phyloP scores from a whole-genome alignment of 140 eudicot species.

The Flaveria floridana region DNA sequence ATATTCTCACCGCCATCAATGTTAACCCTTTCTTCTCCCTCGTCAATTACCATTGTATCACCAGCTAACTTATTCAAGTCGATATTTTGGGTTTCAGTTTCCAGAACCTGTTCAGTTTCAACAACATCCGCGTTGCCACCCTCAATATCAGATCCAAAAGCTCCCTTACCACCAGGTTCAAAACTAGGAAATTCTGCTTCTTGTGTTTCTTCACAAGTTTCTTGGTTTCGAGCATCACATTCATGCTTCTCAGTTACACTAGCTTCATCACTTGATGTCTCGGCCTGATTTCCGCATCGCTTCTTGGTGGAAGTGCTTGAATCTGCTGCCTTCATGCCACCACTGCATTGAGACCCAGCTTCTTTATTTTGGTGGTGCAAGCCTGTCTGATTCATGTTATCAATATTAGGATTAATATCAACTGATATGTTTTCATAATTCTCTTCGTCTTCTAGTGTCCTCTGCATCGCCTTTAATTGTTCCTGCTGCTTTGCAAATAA shows the following conservation, averaged over 20 bases:
- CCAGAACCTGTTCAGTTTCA: constrained; percentile 61
- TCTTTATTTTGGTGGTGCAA: constrained; percentile 37
- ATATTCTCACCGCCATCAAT: constrained; percentile 25
- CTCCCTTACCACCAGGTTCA: constrained; percentile 52
- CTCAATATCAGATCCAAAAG: constrained; percentile 80
- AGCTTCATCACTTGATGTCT: constrained; percentile 61
- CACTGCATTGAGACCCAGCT: constrained; percentile 44
- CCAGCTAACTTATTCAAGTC: constrained; percentile 48
- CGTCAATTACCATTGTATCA: constrained; percentile 70
- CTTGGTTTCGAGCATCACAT: constrained; percentile 60
- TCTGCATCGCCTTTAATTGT: constrained; percentile 89
- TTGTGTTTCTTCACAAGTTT: constrained; percentile 70
- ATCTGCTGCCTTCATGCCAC: constrained; percentile 40
- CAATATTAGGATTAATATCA: constrained; percentile 46
- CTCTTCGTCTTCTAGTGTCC: constrained; percentile 90
- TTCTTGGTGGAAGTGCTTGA: constrained; percentile 46
- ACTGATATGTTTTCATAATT: constrained; percentile 65
- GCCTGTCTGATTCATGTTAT: constrained; percentile 31
- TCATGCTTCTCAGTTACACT: constrained; percentile 86
- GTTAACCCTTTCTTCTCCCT: constrained; percentile 41
- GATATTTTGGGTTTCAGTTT: constrained; percentile 57
- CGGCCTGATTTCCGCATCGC: constrained; percentile 27
- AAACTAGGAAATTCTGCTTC: constrained; percentile 66
- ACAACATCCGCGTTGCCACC: constrained; percentile 60
- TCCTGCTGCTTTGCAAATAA: constrained; percentile 91